These are phyloP conservation scores for Aspergillus fumigatiaffinis DNA, from an alignment of 2,329 filamentous ascomycete genomes.

Conservation along the genomic window DNA sequence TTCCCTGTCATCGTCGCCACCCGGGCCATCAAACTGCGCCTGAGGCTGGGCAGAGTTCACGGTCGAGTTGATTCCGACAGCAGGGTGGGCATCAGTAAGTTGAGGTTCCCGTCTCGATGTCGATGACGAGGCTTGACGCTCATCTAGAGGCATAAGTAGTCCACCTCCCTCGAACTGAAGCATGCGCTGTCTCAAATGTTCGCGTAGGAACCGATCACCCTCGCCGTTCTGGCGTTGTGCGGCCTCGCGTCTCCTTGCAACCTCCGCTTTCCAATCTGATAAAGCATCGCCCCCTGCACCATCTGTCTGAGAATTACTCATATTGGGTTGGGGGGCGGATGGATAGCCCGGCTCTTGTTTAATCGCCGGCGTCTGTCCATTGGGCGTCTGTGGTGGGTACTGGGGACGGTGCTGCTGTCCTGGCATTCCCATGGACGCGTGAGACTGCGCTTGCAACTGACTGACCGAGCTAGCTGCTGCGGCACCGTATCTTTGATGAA, in stretches of 20 bases:
- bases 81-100: neutral
- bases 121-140: conserved; percentile 32
- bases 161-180: conserved; percentile 44
- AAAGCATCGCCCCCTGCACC: conserved; percentile 62
- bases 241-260: conserved; percentile 40
- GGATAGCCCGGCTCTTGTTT: conserved; percentile 38
- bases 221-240: conserved; percentile 32
- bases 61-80: conserved; percentile 9
- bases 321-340: conserved; percentile 34
- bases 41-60: conserved; percentile 20
- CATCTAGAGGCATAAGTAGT: conserved; percentile 40
- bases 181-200: conserved; percentile 40
- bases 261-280: conserved; percentile 51
- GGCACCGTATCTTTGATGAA: conserved; percentile 47
- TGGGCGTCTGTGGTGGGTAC: conserved; percentile 30
- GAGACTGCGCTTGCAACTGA: conserved; percentile 41
- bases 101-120: conserved; percentile 35
- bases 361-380: conserved; percentile 40
- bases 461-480: conserved; percentile 42
- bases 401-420: conserved; percentile 29
- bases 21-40: conserved; percentile 56
- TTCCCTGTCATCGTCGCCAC: conserved; percentile 51
- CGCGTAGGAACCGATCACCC: conserved; percentile 38
- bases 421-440: conserved; percentile 31
- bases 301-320: conserved; percentile 65